phyloP scores from a whole-genome alignment of 148 eudicot genomes.

The Pouteria glomerata region DNA sequence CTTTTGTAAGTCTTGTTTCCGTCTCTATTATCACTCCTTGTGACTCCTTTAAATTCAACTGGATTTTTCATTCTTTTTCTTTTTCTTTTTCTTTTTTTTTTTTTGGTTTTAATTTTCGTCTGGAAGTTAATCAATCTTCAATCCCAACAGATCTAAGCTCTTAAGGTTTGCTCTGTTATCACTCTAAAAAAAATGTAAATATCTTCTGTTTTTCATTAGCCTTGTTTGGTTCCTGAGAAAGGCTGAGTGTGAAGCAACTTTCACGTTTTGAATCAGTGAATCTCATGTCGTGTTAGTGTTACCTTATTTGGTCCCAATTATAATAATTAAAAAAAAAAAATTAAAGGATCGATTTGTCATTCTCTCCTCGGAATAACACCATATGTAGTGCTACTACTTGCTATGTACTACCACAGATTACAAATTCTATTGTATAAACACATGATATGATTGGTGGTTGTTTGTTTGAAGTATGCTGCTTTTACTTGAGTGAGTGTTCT shows the following conservation, averaged over 20 bases:
- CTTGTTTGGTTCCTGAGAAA: background rate
- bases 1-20: conserved; percentile 50
- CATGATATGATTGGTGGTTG: background rate
- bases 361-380: too few species aligned
- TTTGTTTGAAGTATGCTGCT: background rate
- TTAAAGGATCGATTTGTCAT: too few species aligned
- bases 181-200: background rate
- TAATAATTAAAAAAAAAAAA: background rate
- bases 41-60: too few species aligned
- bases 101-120: too few species aligned
- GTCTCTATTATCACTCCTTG: background rate
- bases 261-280: background rate
- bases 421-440: too few species aligned
- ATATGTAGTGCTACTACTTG: too few species aligned
- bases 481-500: too few species aligned
- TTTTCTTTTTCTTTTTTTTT: too few species aligned
- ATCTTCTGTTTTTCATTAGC: too few species aligned
- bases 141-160: background rate
- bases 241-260: background rate
- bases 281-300: background rate
- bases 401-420: too few species aligned
- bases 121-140: too few species aligned
- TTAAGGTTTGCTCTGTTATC: background rate
- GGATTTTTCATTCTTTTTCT: too few species aligned
- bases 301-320: background rate